phyloP scores from a whole-genome alignment of 331 rosid genomes.

The Cucumis variabilis region DNA sequence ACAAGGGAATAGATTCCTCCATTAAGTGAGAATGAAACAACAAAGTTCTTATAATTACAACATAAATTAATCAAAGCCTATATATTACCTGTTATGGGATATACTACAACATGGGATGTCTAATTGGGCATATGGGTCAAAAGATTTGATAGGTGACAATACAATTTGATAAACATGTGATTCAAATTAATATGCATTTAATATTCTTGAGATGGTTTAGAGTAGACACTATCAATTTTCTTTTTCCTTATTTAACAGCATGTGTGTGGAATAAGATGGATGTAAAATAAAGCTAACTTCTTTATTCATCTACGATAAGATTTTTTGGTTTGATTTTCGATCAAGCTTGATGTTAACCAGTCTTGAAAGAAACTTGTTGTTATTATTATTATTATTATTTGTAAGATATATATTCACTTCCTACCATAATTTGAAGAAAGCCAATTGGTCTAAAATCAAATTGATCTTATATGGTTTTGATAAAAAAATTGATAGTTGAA shows the following conservation, averaged over 20 bases:
- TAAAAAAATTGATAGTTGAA: no score
- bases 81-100: constrained; percentile 19
- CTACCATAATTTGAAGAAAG: background rate
- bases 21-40: background rate
- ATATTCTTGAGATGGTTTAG: background rate
- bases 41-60: background rate
- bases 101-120: constrained; percentile 18
- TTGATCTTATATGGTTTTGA: background rate
- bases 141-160: background rate
- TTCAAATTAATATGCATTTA: background rate
- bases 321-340: no score
- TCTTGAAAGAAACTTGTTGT: no score
- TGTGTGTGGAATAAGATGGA: background rate
- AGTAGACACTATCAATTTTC: background rate
- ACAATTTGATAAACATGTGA: background rate
- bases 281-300: background rate
- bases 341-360: no score
- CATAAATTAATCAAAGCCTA: constrained; percentile 1
- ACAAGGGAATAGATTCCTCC: constrained; percentile 19
- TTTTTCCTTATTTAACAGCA: background rate
- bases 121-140: background rate
- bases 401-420: no score
- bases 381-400: no score
- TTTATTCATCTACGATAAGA: no score
- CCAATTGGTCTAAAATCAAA: background rate